phyloP scores from a whole-genome alignment of 1,284 basidiomycete genomes.

The Moesziomyces sp. region DNA sequence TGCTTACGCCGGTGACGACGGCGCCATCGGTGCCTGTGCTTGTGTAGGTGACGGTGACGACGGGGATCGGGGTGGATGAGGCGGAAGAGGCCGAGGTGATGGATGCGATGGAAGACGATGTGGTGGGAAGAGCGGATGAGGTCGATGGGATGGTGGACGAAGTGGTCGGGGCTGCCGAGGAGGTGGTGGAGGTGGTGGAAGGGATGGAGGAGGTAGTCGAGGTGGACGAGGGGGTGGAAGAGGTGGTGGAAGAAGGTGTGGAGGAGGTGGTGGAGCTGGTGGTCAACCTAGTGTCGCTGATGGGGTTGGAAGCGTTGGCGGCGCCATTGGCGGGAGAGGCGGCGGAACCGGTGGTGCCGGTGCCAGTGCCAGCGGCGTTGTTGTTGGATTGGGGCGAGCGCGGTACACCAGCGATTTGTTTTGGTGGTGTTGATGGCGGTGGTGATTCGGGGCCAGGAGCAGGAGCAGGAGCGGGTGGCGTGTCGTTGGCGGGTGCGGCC shows the following conservation, averaged over 20 bases:
- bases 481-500: background rate
- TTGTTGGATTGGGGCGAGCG: conserved; percentile 24
- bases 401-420: conserved; percentile 11
- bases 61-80: conserved; percentile 19
- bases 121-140: conserved; percentile 5
- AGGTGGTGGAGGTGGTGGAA: conserved; percentile 14
- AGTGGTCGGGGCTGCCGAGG: conserved; percentile 8
- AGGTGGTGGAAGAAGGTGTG: conserved; percentile 16
- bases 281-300: conserved; percentile 3
- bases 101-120: conserved; percentile 5
- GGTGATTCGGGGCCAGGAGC: background rate
- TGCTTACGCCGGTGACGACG: conserved; percentile 27
- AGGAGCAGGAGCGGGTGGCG: background rate
- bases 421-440: background rate
- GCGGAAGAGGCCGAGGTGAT: conserved; percentile 5
- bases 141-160: conserved; percentile 17
- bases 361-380: conserved; percentile 1
- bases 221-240: conserved; percentile 9
- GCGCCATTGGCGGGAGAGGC: background rate
- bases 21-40: conserved; percentile 23
- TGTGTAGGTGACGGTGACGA: conserved; percentile 41
- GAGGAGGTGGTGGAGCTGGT: conserved; percentile 3
- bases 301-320: conserved; percentile 1
- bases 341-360: conserved; percentile 2
- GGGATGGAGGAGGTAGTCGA: conserved; percentile 12